These are phyloP conservation scores for Podaxis carcinomalis DNA, from an alignment of 768 basidiomycete species.

Conservation along the genomic window DNA sequence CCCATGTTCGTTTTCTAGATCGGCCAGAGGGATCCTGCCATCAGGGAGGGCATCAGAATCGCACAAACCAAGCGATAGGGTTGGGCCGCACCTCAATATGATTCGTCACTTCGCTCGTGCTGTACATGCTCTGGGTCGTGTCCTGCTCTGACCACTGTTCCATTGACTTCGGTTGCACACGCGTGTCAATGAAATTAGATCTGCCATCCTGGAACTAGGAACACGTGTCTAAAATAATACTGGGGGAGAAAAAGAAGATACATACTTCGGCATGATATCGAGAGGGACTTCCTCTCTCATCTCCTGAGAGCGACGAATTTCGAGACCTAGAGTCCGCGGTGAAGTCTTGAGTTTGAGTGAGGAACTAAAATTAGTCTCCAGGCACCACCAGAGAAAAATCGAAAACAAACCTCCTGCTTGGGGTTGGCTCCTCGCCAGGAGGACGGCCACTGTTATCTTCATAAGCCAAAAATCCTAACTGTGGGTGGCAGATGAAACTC, in stretches of 20 bases:
- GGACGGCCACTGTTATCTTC: constrained; percentile 34
- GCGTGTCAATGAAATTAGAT: constrained; percentile 30
- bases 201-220: constrained; percentile 28
- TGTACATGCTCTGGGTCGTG: constrained; percentile 34
- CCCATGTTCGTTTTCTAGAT: constrained; percentile 60
- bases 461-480: constrained; percentile 15
- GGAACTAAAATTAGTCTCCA: constrained; percentile 15
- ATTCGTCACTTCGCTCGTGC: constrained; percentile 30
- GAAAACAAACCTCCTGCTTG: constrained; percentile 20
- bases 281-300: constrained; percentile 42
- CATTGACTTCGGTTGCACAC: constrained; percentile 37
- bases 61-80: not conserved
- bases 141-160: constrained; percentile 44
- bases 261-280: constrained; percentile 41
- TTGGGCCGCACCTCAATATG: constrained; percentile 39
- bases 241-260: constrained; percentile 6
- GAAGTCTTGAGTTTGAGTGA: not conserved
- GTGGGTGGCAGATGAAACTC: constrained; percentile 11
- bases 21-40: constrained; percentile 35
- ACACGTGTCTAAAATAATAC: constrained; percentile 9
- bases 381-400: constrained; percentile 12
- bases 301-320: constrained; percentile 48
- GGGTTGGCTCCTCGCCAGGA: constrained; percentile 43
- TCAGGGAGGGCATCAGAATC: constrained; percentile 11
- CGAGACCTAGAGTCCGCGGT: constrained; percentile 39